Conservation (phyloP, 1,139 yeast genomes). For the Candida pseudocylindracea region DNA sequence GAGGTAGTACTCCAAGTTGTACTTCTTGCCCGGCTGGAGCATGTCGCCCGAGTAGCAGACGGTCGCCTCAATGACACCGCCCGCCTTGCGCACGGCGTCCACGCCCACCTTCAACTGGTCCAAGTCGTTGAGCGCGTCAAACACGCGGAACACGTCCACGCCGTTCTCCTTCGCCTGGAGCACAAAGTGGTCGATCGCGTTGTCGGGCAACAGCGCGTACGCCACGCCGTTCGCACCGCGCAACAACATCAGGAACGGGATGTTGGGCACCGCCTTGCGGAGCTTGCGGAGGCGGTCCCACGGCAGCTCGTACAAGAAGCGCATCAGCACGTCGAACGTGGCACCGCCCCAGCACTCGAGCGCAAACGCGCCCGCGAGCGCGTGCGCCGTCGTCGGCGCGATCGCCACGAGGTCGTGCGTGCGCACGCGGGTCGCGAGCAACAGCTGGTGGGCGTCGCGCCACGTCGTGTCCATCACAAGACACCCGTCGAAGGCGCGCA, state of each 20-base stretch:
- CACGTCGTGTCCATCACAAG: slow-evolving; percentile 95
- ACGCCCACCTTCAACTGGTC: slow-evolving; percentile 96
- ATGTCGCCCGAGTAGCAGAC: slow-evolving; percentile 98
- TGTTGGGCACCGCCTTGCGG: slow-evolving; percentile 84
- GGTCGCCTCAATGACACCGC: slow-evolving; percentile 97
- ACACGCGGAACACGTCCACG: slow-evolving; percentile 92
- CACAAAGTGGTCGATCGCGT: slow-evolving; percentile 94
- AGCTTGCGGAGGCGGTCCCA: slow-evolving; percentile 88
- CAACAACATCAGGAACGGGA: slow-evolving; percentile 96
- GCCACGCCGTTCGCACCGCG: slow-evolving; percentile 99
- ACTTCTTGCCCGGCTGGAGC: slow-evolving; percentile 87
- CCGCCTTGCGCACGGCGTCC: slow-evolving; percentile 93
- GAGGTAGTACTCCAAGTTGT: slow-evolving; percentile 78
- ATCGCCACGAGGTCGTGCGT: slow-evolving; percentile 78
- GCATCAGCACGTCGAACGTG: slow-evolving; percentile 94
- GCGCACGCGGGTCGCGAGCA: slow-evolving; percentile 91
- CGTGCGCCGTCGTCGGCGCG: slow-evolving; percentile 88
- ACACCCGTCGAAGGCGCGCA: slow-evolving; percentile 68
- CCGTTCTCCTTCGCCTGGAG: slow-evolving; percentile 88
- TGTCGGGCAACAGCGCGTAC: slow-evolving; percentile 91
- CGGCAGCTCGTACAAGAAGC: slow-evolving; percentile 96
- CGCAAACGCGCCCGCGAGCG: slow-evolving; percentile 78
- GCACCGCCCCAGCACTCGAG: slow-evolving; percentile 99
- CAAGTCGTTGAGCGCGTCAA: slow-evolving; percentile 90
- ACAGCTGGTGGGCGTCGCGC: slow-evolving; percentile 99